These are phyloP conservation scores for Dittrichia graveolens DNA, from an alignment of 129 eudicot genomes.

Conservation along the genomic window DNA sequence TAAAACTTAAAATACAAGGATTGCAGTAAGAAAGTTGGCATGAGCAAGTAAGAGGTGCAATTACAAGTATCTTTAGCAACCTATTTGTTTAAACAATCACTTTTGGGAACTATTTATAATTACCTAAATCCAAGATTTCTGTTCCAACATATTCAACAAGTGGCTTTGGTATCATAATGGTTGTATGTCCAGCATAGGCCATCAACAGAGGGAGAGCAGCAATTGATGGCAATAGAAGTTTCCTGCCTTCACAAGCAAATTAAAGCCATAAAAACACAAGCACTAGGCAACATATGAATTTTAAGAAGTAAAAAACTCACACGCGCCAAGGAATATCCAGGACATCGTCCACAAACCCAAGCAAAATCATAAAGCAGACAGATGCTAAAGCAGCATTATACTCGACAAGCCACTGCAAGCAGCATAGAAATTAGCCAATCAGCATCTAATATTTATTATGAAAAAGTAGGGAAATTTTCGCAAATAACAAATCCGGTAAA, in stretches of 20 bases:
- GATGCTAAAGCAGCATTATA: conserved; percentile 99
- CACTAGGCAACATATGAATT: conserved; percentile 12
- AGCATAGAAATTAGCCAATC: conserved; percentile 21
- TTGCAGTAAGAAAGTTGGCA: not conserved
- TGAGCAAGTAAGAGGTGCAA: conserved; percentile 16
- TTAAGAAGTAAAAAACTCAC: conserved; percentile 54
- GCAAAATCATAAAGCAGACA: conserved; percentile 91
- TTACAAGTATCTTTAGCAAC: not conserved
- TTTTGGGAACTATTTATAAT: conserved; percentile 10
- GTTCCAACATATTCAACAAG: conserved; percentile 75
- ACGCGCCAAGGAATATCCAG: conserved; percentile 99
- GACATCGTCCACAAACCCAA: conserved; percentile 97
- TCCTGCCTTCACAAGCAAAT: conserved; percentile 62
- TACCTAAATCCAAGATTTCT: conserved; percentile 86
- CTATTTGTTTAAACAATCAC: not conserved
- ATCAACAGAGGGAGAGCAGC: conserved; percentile 97
- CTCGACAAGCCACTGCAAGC: conserved; percentile 96
- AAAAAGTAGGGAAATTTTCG: not conserved
- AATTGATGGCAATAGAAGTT: conserved; percentile 79
- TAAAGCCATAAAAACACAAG: conserved; percentile 18
- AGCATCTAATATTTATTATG: not conserved
- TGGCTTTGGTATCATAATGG: conserved; percentile 92
- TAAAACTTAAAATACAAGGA: not conserved
- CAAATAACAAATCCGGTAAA: not conserved
- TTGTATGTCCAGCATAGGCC: conserved; percentile 99